Evolutionary conservation across 768 basidiomycete genomes (phyloP).

Genomic region (Tulasnella calospora): DNA sequence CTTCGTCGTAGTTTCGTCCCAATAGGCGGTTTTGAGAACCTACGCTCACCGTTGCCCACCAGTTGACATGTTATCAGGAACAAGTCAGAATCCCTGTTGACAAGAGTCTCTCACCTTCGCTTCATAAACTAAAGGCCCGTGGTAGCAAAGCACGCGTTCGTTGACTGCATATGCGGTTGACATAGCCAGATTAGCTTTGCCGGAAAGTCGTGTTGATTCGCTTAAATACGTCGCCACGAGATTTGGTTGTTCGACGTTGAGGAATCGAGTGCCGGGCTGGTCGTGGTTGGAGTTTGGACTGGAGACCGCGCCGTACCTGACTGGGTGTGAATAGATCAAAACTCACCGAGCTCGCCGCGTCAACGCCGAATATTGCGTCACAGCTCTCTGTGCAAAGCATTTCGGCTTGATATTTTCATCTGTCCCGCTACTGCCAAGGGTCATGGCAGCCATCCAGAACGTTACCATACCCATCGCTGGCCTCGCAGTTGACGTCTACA

Average conservation of each 20-base stretch:
- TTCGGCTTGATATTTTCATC: no score
- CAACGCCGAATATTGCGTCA: background rate
- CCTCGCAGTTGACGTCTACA: constrained; percentile 10
- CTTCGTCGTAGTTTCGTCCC: constrained; percentile 58
- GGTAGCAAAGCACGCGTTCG: constrained; percentile 88
- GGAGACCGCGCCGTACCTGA: background rate
- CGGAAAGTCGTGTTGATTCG: background rate
- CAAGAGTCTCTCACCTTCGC: constrained; percentile 53
- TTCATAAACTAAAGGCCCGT: constrained; percentile 93
- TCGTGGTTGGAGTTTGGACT: constrained; percentile 1
- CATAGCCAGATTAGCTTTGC: background rate
- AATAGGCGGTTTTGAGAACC: constrained; percentile 63
- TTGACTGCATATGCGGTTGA: constrained; percentile 46
- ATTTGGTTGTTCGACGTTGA: background rate
- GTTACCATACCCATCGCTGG: constrained; percentile 5
- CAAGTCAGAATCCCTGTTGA: background rate
- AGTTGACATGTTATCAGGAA: background rate
- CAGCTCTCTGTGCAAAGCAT: no score
- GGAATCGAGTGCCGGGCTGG: background rate
- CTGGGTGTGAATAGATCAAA: background rate
- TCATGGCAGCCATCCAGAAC: background rate
- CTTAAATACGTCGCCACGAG: background rate
- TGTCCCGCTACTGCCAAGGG: background rate
- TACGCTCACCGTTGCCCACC: constrained; percentile 25
- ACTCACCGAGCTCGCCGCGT: background rate